A percentile compares a stretch with the other conserved stretches of the same genome.
phyloP scores from a whole-genome alignment of 2,329 filamentous ascomycete genomes.

The Scortechinia acanthostroma region DNA sequence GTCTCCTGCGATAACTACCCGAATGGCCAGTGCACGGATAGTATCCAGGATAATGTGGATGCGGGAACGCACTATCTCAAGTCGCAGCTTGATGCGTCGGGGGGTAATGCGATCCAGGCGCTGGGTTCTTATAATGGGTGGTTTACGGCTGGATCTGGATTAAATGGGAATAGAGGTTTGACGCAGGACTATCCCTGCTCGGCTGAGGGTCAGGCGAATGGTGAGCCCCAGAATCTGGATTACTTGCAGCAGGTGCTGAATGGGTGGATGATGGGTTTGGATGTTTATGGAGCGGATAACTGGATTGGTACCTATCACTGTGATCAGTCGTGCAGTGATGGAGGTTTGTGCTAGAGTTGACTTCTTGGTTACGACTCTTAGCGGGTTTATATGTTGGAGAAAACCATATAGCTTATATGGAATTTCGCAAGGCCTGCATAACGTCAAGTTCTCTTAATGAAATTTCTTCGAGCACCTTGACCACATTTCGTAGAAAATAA shows the following conservation, averaged over 20 bases:
- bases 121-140: slow-evolving; percentile 25
- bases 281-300: slow-evolving; percentile 18
- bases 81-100: slow-evolving; percentile 10
- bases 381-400: too few species aligned
- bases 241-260: slow-evolving; percentile 24
- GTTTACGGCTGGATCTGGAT: slow-evolving; percentile 17
- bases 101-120: slow-evolving; percentile 18
- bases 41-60: slow-evolving; percentile 21
- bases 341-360: neutral
- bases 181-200: slow-evolving; percentile 16
- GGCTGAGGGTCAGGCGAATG: slow-evolving; percentile 14
- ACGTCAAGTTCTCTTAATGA: too few species aligned
- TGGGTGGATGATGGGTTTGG: slow-evolving; percentile 22
- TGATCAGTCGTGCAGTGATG: neutral
- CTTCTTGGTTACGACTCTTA: too few species aligned
- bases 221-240: slow-evolving; percentile 21
- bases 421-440: too few species aligned
- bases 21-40: slow-evolving; percentile 13
- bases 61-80: slow-evolving; percentile 20
- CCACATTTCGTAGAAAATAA: too few species aligned
- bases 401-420: too few species aligned
- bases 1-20: slow-evolving; percentile 23
- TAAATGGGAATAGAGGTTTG: slow-evolving; percentile 18
- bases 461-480: too few species aligned
- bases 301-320: neutral